A percentile compares a stretch with the other conserved stretches of the same genome.
phyloP scores from a whole-genome alignment of 768 basidiomycete species.

The Leccinum olivaceopallidum region DNA sequence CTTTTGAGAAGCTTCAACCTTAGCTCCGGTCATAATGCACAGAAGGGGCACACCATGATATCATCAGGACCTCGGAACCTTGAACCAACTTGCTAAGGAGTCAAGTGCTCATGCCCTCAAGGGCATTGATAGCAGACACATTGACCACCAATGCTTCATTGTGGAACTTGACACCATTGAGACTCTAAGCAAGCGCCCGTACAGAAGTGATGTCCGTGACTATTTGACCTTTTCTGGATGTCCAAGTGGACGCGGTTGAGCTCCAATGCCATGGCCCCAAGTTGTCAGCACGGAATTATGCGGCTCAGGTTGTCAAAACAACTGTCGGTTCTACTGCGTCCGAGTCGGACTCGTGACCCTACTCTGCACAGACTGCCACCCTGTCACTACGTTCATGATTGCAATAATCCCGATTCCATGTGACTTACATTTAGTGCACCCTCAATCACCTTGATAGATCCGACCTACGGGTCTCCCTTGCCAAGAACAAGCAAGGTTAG shows the following conservation, averaged over 20 bases:
- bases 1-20: no score
- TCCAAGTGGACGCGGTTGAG: constrained; percentile 35
- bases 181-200: constrained; percentile 39
- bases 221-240: constrained; percentile 29
- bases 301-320: no score
- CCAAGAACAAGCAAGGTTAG: no score
- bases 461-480: no score
- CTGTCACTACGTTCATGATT: no score
- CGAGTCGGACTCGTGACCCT: no score
- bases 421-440: no score
- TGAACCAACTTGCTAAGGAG: constrained; percentile 20
- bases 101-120: constrained; percentile 42
- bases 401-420: no score
- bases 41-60: constrained; percentile 54
- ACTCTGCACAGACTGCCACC: no score
- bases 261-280: constrained; percentile 22
- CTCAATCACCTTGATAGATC: no score
- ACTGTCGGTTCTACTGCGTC: no score
- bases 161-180: constrained; percentile 52
- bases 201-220: constrained; percentile 44
- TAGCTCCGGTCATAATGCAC: constrained; percentile 33
- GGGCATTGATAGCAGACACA: constrained; percentile 38
- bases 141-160: constrained; percentile 44
- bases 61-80: constrained; percentile 41
- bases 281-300: no score